phyloP scores from a whole-genome alignment of 176 grass and related monocot genomes.

The Guadua angustifolia region DNA sequence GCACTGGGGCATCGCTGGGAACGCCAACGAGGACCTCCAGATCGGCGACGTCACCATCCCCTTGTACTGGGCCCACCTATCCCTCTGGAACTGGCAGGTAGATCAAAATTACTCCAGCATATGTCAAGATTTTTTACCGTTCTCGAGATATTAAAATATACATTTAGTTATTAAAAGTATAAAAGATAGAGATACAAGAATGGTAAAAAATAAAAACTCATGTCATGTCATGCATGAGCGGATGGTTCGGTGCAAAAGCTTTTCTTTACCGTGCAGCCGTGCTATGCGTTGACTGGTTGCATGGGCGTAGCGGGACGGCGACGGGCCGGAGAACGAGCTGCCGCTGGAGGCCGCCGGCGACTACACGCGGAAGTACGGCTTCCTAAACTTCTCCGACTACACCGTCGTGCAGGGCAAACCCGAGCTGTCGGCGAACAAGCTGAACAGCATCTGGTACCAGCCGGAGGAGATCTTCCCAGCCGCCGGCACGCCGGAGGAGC shows the following conservation, averaged over 20 bases:
- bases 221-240: no score
- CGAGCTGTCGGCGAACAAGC: constrained; percentile 22
- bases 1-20: constrained; percentile 66
- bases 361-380: constrained; percentile 54
- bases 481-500: constrained; percentile 54
- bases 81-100: constrained; percentile 65
- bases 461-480: constrained; percentile 63
- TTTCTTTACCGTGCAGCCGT: no score
- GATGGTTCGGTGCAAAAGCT: no score
- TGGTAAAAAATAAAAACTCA: no score
- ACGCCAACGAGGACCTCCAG: constrained; percentile 58
- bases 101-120: no score
- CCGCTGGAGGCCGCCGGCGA: constrained; percentile 53
- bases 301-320: constrained; percentile 41
- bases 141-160: no score
- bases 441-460: constrained; percentile 73
- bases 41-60: constrained; percentile 72
- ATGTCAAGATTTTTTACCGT: no score
- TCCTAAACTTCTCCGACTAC: constrained; percentile 74
- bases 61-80: constrained; percentile 57
- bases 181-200: no score
- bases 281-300: neutral
- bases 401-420: neutral
- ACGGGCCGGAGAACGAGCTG: constrained; percentile 46
- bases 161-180: no score